Percentiles rank a stretch among this genome's conserved stretches.
These are phyloP conservation scores for Candida mesenterica DNA, from an alignment of 1,139 yeast species.

Conservation along the genomic window DNA sequence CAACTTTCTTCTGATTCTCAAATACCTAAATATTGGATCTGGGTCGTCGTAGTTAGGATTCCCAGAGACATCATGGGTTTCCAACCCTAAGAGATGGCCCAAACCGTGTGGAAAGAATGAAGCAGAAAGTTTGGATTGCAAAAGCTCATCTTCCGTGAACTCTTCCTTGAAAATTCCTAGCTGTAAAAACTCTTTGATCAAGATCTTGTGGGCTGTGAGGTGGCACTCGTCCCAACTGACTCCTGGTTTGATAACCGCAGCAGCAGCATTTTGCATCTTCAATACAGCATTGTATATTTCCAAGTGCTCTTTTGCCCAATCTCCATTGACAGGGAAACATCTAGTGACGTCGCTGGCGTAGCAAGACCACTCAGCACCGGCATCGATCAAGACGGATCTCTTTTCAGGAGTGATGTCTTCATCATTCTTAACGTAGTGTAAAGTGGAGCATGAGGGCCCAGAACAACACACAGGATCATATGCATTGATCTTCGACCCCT, in stretches of 20 bases:
- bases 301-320: constrained; percentile 84
- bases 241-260: constrained; percentile 76
- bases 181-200: constrained; percentile 67
- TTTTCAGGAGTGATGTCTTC: constrained; percentile 55
- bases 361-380: constrained; percentile 95
- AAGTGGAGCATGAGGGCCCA: constrained; percentile 87
- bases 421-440: constrained; percentile 87
- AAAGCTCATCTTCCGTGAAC: constrained; percentile 62
- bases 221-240: constrained; percentile 87
- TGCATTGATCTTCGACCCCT: constrained; percentile 84
- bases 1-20: constrained; percentile 76
- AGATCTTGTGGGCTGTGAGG: constrained; percentile 69
- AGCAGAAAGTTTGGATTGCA: constrained; percentile 65
- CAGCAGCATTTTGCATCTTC: constrained; percentile 76
- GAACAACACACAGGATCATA: constrained; percentile 96
- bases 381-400: constrained; percentile 76
- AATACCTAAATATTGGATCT: constrained; percentile 68
- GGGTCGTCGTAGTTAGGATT: constrained; percentile 79
- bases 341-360: constrained; percentile 94
- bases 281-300: constrained; percentile 78
- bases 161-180: constrained; percentile 74
- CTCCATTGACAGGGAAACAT: constrained; percentile 88
- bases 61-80: constrained; percentile 95
- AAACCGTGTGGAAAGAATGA: constrained; percentile 93
- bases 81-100: constrained; percentile 92